Conservation (phyloP, 2,329 filamentous ascomycete genomes). For the Alternaria sp. region DNA sequence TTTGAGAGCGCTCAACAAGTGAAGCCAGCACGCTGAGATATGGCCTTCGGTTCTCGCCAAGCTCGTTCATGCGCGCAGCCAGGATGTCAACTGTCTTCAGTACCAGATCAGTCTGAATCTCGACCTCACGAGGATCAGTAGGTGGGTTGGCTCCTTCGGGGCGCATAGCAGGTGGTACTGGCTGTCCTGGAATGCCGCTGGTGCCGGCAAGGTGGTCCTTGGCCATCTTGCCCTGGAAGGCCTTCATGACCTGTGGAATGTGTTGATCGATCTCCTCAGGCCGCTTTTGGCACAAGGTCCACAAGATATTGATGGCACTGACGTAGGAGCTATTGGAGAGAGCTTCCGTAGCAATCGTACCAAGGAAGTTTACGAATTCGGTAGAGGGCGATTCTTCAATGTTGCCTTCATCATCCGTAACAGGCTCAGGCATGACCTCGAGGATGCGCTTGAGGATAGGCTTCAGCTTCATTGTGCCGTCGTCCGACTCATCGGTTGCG, state of each 20-base stretch:
- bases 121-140: conserved; percentile 77
- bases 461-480: conserved; percentile 65
- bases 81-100: conserved; percentile 95
- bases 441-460: conserved; percentile 83
- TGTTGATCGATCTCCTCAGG: conserved; percentile 89
- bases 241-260: conserved; percentile 88
- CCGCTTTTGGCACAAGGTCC: conserved; percentile 85
- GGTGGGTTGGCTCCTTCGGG: conserved; percentile 65
- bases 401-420: conserved; percentile 82
- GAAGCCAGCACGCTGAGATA: conserved; percentile 96
- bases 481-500: conserved; percentile 72
- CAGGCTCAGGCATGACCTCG: conserved; percentile 82
- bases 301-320: conserved; percentile 89
- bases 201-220: conserved; percentile 83
- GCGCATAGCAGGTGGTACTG: conserved; percentile 46
- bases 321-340: conserved; percentile 82
- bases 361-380: conserved; percentile 85
- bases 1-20: conserved; percentile 92
- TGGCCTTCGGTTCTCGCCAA: conserved; percentile 88
- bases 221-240: conserved; percentile 87
- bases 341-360: conserved; percentile 84
- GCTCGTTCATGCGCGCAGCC: conserved; percentile 86
- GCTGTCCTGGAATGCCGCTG: conserved; percentile 53
- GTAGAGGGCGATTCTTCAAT: conserved; percentile 79
- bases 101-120: conserved; percentile 89